These are phyloP conservation scores for Endothia cerciana DNA, from an alignment of 2,329 filamentous ascomycete genomes.

Conservation along the genomic window DNA sequence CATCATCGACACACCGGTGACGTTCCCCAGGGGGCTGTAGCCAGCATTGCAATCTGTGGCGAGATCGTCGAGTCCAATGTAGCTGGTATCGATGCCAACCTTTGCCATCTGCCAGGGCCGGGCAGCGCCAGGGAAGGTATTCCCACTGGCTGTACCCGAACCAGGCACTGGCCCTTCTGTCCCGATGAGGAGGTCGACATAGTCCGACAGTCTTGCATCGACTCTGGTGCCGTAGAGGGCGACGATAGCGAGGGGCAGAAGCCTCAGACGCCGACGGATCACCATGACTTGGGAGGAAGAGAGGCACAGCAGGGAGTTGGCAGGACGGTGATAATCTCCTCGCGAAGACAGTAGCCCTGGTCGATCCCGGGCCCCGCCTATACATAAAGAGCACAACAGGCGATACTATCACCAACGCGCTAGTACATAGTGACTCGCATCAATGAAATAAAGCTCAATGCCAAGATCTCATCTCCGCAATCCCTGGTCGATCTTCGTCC, in stretches of 20 bases:
- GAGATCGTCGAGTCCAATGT: slow-evolving; percentile 9
- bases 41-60: slow-evolving; percentile 19
- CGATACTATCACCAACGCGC: not conserved
- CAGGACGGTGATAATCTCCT: not conserved
- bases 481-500: not conserved
- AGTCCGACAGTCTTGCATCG: slow-evolving; percentile 11
- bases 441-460: not conserved
- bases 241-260: not conserved
- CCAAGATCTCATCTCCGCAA: not conserved
- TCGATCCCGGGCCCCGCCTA: not conserved
- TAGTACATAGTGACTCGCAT: not conserved
- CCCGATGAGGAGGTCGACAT: slow-evolving; percentile 21
- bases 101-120: slow-evolving; percentile 22
- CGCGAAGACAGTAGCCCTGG: not conserved
- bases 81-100: slow-evolving; percentile 24
- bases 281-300: not conserved
- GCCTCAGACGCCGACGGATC: not conserved
- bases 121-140: slow-evolving; percentile 18
- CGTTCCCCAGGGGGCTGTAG: slow-evolving; percentile 23
- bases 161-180: slow-evolving; percentile 15
- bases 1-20: slow-evolving; percentile 23
- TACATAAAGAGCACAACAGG: not conserved
- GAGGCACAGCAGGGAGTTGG: not conserved
- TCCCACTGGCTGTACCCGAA: slow-evolving; percentile 14
- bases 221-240: not conserved